A percentile compares a stretch with the other conserved stretches of the same genome.
These are phyloP conservation scores for Plasmodium vivax DNA, from an alignment of 169 alveolate species.

Conservation along the genomic window DNA sequence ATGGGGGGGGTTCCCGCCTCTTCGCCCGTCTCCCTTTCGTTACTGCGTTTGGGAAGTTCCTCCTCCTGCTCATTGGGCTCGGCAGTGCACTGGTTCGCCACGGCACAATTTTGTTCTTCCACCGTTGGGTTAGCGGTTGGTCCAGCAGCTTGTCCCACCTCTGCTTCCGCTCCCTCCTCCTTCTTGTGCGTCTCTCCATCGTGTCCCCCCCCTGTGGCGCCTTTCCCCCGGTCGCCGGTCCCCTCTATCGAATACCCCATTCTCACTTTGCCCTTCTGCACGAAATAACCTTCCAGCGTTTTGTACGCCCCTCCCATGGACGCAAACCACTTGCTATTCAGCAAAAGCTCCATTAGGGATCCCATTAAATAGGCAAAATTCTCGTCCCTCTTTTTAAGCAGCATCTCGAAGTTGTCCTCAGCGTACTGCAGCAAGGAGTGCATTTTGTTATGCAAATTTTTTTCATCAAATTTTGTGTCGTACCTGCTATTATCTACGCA, in stretches of 20 bases:
- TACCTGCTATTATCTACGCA: conserved; percentile 23
- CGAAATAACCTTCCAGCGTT: conserved; percentile 3
- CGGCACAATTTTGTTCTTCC: neutral
- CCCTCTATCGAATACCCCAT: conserved; percentile 14
- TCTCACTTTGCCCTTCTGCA: neutral
- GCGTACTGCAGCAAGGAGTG: conserved; percentile 12
- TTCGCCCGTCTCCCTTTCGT: neutral
- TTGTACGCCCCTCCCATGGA: neutral
- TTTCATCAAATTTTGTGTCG: conserved; percentile 15
- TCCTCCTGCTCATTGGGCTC: neutral
- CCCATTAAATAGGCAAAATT: conserved; percentile 24
- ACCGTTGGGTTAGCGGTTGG: neutral
- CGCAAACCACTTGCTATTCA: conserved; percentile 17
- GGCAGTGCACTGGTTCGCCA: neutral
- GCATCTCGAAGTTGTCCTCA: conserved; percentile 10
- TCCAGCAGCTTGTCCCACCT: neutral
- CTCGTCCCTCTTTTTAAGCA: conserved; percentile 7
- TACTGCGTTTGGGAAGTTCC: neutral
- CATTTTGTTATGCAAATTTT: conserved; percentile 18
- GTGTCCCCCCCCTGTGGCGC: neutral
- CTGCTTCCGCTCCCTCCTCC: neutral
- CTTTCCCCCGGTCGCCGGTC: neutral
- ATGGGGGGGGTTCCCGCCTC: neutral
- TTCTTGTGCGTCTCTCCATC: neutral
- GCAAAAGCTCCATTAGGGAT: conserved; percentile 10